Evolutionary conservation across 305 asterid species (phyloP), one percentile per base, ranked within the genome.

Genomic region (Fraxinus velutina): DNA sequence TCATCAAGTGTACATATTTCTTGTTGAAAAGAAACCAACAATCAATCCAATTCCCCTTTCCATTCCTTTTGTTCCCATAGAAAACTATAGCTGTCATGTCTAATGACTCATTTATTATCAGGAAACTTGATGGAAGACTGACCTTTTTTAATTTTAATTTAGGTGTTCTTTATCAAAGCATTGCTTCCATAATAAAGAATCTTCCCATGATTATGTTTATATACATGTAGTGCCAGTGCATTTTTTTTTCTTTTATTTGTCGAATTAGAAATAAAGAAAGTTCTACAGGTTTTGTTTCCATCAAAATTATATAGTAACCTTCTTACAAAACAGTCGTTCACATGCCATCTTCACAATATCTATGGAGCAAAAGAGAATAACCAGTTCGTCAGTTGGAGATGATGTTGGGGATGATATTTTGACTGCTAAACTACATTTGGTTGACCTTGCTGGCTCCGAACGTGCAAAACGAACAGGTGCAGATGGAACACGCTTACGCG

Each of bases 391-490:
- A 33, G 73, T 77, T 79, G 92, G 90, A 79, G 90, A 92, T 84
- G 99, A 91, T 72, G 86, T 72, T 72, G 91, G 92, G 27, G 99
- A 91, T 78, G 98, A 96, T 87, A 92, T 96, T 71, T 79, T 96
- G 68, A 83, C 86, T 75, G 98, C 99, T 21, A 96, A 96, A 83
- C 98, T 96, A 80, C 99, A 96, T 83, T 85, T 96, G 79, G 99
- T 96, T 44, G 99, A 96, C 87, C 95, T 96, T 78, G 99, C 99
- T 19, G 99, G 99, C 37, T 96, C 99, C 22, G 99, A 96, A 77
- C 91, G 99, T 57, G 99, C 99, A 79, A 96, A 96, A 86, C 88
- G 98, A 84, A 96, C 98, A 2, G 99, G 99, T 85, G 99, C 97
- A 76, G 99, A 93, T 88, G 98, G 95, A 19, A 86, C 84, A 77